Conservation (phyloP, 2,329 filamentous ascomycete species). For the Knufia fluminis region DNA sequence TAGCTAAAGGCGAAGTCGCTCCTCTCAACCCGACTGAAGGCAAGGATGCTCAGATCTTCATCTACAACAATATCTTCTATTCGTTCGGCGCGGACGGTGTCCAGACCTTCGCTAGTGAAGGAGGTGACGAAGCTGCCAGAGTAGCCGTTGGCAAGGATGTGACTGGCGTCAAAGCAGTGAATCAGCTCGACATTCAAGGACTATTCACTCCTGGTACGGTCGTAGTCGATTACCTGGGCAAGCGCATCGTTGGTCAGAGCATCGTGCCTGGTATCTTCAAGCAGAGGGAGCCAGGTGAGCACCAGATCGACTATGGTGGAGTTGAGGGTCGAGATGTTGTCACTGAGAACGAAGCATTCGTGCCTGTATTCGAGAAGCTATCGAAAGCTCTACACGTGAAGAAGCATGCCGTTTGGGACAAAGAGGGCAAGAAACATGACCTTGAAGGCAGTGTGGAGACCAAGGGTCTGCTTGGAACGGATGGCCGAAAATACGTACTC, state of each 20-base stretch:
- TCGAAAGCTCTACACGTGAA: conserved; percentile 87
- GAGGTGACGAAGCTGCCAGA: conserved; percentile 89
- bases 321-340: conserved; percentile 96
- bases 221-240: conserved; percentile 92
- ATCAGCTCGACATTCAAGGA: conserved; percentile 90
- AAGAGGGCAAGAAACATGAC: conserved; percentile 81
- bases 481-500: conserved; percentile 93
- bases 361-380: conserved; percentile 74
- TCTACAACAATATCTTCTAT: conserved; percentile 99
- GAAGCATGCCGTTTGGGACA: conserved; percentile 95
- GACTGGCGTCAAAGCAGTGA: conserved; percentile 84
- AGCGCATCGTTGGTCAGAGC: conserved; percentile 93
- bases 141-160: conserved; percentile 97
- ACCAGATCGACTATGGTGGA: conserved; percentile 97
- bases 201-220: conserved; percentile 94
- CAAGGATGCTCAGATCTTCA: conserved; percentile 91
- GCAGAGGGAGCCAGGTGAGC: conserved; percentile 92
- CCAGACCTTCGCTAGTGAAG: conserved; percentile 91
- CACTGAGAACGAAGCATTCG: conserved; percentile 79
- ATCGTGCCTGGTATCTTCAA: conserved; percentile 99
- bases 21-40: conserved; percentile 91
- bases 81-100: conserved; percentile 97
- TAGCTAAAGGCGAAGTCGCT: conserved; percentile 84
- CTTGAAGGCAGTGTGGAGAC: conserved; percentile 95
- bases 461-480: conserved; percentile 92